Evolutionary conservation across 2,329 filamentous ascomycete species (phyloP).

Genomic region (Fusarium phyllophilum): DNA sequence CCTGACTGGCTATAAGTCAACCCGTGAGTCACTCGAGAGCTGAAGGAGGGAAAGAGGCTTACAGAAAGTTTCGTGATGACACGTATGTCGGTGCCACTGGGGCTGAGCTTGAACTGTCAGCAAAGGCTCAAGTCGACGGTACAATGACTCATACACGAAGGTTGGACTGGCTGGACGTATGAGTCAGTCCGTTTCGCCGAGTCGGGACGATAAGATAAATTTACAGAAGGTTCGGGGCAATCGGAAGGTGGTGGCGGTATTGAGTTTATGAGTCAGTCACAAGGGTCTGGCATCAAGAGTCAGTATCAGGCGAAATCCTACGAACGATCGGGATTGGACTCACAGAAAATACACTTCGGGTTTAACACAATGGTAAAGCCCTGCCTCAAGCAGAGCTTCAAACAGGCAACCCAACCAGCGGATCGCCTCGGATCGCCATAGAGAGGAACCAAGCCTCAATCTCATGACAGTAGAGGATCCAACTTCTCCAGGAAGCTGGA

Average conservation of each 20-base stretch:
- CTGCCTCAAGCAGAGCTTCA: neutral
- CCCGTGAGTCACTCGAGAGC: neutral
- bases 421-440: neutral
- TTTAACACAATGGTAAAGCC: neutral
- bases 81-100: neutral
- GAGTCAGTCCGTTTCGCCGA: too few relatives aligned
- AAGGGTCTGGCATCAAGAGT: neutral
- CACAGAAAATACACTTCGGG: neutral
- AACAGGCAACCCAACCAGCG: accelerated
- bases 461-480: neutral
- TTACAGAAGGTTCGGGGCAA: neutral
- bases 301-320: neutral
- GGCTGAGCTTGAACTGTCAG: neutral
- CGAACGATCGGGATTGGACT: accelerated
- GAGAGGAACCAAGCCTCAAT: neutral
- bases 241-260: neutral
- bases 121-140: neutral
- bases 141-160: neutral
- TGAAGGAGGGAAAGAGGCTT: neutral
- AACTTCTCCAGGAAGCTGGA: neutral
- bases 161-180: too few relatives aligned
- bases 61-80: neutral
- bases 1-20: neutral
- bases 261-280: neutral
- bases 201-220: neutral